Evolutionary conservation across 768 basidiomycete species (phyloP), one percentile per base, ranked within the genome.

Genomic region (Omphalotus guepiniiformis): DNA sequence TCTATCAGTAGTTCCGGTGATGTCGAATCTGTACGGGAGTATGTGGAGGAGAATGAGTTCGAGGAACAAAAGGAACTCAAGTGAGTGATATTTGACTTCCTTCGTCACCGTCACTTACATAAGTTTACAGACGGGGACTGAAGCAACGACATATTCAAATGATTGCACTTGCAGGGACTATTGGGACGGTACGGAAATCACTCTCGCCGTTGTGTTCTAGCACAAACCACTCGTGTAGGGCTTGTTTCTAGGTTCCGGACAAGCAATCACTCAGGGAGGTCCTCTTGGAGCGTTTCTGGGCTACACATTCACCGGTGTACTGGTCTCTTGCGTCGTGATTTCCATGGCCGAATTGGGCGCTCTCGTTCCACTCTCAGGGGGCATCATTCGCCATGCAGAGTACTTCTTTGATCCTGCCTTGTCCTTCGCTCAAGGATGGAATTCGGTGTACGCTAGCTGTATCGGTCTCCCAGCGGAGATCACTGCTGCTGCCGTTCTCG

Each of bases 201-300:
- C 23, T 8, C 19, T 16, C 18, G 23, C 3, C 15, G 5, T 19
- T 19, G 22, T 1, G n/a, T 9, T 11, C 23, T 15, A 34, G 7
- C 35, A 39, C 9, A 3, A n/a, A 28, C 30, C 37, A 23, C 25
- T 7, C 25, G n/a, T 46, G 6, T 35, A 48, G 47, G 79, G 80
- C 41, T 65, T 82, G 3, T 82, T 83, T 59, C 61, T 83, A n/a
- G 75, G 78, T 5, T 72, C 75, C 3, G 81, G 76, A 2, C 64
- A 59, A 32, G 69, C 72, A 13, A 67, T 82, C 18, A 65, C 70
- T 0, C 67, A 69, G 19, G 79, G 73, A 4, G 82, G 82, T 0
- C 80, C 82, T 4, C 63, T 79, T 1, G 79, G 82, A 11, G 56
- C 70, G 0, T 59, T 80, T 43, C 58, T 81, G 9, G 80, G 73